phyloP scores from a whole-genome alignment of 768 basidiomycete genomes.

The Tephrocybe rancida region DNA sequence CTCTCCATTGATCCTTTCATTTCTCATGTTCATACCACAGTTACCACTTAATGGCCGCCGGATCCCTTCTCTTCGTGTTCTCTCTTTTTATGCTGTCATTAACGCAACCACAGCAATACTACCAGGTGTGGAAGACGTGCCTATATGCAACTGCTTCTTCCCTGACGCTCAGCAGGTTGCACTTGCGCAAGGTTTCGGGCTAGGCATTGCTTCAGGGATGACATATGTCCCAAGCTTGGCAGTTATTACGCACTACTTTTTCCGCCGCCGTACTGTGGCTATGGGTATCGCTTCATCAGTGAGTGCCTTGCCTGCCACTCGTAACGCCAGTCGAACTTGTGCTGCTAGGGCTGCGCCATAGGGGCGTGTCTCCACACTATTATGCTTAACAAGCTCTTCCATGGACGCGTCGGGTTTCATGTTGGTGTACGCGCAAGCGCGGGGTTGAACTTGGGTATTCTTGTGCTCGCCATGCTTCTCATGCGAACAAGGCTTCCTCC shows the following conservation, averaged over 20 bases:
- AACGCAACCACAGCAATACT: conserved; percentile 13
- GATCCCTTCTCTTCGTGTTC: conserved; percentile 6
- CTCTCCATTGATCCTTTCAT: not conserved
- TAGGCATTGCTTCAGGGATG: conserved; percentile 47
- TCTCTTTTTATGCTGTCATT: conserved; percentile 9
- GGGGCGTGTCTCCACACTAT: conserved; percentile 67
- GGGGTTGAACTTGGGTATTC: conserved; percentile 7
- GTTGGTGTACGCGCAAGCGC: conserved; percentile 37
- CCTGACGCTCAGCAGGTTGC: conserved; percentile 33
- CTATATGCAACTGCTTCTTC: not conserved
- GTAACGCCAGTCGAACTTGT: not conserved
- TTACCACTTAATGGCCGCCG: conserved; percentile 9
- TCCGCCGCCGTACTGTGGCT: conserved; percentile 42
- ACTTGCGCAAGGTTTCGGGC: conserved; percentile 46
- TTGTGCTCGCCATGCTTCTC: conserved; percentile 16
- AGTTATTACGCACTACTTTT: conserved; percentile 52
- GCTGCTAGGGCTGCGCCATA: conserved; percentile 45
- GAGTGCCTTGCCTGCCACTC: conserved; percentile 11
- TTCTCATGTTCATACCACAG: not conserved
- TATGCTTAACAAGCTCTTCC: conserved; percentile 57
- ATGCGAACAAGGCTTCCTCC: conserved; percentile 43
- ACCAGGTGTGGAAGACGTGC: conserved; percentile 23
- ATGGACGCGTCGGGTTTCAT: conserved; percentile 53
- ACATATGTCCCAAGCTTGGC: conserved; percentile 48
- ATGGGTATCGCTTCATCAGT: conserved; percentile 50